A percentile compares a stretch with the other conserved stretches of the same genome.
Conservation (phyloP, 257 asterid genomes). For the Scutellaria minor region DNA sequence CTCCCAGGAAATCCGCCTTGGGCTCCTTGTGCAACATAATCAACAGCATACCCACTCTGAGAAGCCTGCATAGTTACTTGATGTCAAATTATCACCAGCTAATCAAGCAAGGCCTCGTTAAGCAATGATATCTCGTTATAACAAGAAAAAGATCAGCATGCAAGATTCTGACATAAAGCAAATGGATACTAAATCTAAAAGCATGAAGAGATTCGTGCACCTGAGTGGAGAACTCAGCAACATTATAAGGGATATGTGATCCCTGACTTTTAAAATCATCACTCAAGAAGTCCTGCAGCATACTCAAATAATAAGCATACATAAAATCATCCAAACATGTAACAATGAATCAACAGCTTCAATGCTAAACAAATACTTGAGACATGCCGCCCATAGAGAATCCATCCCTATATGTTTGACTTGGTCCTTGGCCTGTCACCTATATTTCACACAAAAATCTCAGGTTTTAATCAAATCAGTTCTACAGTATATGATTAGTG, state of each 20-base stretch:
- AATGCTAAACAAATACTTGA: constrained; percentile 56
- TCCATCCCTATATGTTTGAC: constrained; percentile 84
- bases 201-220: constrained; percentile 39
- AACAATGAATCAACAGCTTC: neutral
- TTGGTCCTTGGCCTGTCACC: constrained; percentile 75
- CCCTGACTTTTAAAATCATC: constrained; percentile 99
- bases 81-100: constrained; percentile 20
- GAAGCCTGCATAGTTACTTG: constrained; percentile 64
- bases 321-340: constrained; percentile 9
- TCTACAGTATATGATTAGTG: constrained; percentile 5
- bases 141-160: constrained; percentile 7
- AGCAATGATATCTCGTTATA: constrained; percentile 3
- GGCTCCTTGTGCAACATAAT: constrained; percentile 78
- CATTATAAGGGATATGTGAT: constrained; percentile 90
- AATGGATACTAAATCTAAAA: constrained; percentile 10
- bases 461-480: constrained; percentile 21
- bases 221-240: constrained; percentile 90
- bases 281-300: constrained; percentile 82
- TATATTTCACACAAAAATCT: constrained; percentile 24
- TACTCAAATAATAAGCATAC: constrained; percentile 26
- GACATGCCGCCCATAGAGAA: constrained; percentile 94
- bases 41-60: constrained; percentile 87
- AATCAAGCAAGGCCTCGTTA: neutral
- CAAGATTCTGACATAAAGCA: neutral
- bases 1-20: constrained; percentile 94